Evolutionary conservation across 2,329 filamentous ascomycete genomes (phyloP).

Genomic region (Pseudogymnoascus sp.): DNA sequence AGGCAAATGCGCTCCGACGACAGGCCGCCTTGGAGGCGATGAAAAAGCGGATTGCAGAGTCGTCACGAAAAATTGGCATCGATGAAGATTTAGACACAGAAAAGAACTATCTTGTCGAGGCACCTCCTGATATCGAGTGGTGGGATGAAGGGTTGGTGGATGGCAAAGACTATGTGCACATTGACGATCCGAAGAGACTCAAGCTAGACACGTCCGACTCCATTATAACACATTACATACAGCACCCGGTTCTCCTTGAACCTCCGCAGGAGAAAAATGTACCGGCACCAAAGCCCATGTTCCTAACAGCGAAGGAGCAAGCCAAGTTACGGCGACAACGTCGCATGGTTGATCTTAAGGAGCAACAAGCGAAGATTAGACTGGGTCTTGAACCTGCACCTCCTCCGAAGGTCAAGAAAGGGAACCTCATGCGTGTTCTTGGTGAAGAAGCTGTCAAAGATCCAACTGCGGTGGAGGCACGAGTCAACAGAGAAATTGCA

Average conservation of each 20-base stretch:
- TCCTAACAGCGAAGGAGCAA: slow-evolving; percentile 82
- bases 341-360: slow-evolving; percentile 87
- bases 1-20: slow-evolving; percentile 79
- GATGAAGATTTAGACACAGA: slow-evolving; percentile 86
- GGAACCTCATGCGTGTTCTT: slow-evolving; percentile 93
- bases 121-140: slow-evolving; percentile 87
- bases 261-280: slow-evolving; percentile 82
- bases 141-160: slow-evolving; percentile 87
- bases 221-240: slow-evolving; percentile 83
- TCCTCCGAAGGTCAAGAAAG: slow-evolving; percentile 92
- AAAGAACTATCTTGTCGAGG: slow-evolving; percentile 77
- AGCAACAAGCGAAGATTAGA: slow-evolving; percentile 91
- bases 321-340: slow-evolving; percentile 84
- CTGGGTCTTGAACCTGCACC: slow-evolving; percentile 83
- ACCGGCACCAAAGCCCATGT: slow-evolving; percentile 79
- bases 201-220: slow-evolving; percentile 72
- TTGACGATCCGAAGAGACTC: slow-evolving; percentile 55
- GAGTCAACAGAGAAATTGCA: slow-evolving; percentile 86
- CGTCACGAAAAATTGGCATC: slow-evolving; percentile 81
- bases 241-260: slow-evolving; percentile 85
- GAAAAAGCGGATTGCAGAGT: slow-evolving; percentile 85
- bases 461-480: slow-evolving; percentile 90
- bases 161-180: slow-evolving; percentile 63
- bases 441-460: slow-evolving; percentile 84
- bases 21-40: slow-evolving; percentile 87